Conservation (phyloP, 345 rosid species). For the Noccaea bulbosa region DNA sequence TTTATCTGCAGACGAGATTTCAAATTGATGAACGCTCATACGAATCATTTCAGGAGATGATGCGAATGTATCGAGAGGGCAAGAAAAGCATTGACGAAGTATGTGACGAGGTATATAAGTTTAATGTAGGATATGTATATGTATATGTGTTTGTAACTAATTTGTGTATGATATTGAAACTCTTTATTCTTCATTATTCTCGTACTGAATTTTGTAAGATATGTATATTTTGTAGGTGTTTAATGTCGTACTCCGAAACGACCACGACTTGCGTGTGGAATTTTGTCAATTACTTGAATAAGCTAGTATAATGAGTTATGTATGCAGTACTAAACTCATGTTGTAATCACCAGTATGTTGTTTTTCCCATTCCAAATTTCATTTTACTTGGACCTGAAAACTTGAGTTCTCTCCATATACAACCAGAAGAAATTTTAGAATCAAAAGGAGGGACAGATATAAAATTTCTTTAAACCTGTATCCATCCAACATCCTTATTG, state of each 20-base stretch:
- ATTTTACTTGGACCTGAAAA: too few relatives aligned
- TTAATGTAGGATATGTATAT: too few relatives aligned
- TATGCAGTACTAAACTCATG: neutral
- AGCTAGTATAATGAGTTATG: neutral
- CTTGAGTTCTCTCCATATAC: too few relatives aligned
- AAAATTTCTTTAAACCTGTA: too few relatives aligned
- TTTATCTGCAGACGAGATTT: neutral
- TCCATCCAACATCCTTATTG: too few relatives aligned
- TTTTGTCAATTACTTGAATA: neutral
- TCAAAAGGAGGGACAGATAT: too few relatives aligned
- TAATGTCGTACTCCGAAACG: neutral
- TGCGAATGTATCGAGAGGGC: neutral
- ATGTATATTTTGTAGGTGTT: neutral
- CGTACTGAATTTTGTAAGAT: neutral
- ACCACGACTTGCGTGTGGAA: neutral
- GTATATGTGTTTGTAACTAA: neutral
- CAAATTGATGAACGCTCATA: neutral
- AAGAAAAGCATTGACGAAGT: neutral
- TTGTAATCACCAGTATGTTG: neutral
- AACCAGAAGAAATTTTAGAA: too few relatives aligned
- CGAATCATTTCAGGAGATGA: neutral
- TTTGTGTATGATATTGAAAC: neutral
- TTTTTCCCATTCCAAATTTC: too few relatives aligned
- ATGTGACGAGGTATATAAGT: neutral
- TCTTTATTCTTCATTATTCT: neutral